Evolutionary conservation across 2,329 filamentous ascomycete genomes (phyloP).

Genomic region (Xylaria multiplex): DNA sequence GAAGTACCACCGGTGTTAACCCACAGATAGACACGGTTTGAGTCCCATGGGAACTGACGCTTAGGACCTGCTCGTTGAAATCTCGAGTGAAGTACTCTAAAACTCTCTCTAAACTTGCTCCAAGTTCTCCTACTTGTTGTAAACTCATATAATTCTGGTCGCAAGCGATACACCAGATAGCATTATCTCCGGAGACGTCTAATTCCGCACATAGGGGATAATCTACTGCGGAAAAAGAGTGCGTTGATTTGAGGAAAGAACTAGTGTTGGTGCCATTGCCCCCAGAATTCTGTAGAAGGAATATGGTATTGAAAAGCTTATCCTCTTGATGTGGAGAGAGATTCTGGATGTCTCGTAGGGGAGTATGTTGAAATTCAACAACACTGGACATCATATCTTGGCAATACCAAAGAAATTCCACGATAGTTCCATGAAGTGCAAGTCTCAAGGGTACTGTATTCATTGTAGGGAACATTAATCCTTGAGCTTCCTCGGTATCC

Average conservation of each 20-base stretch:
- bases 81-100: slow-evolving; percentile 65
- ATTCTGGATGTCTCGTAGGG: slow-evolving; percentile 75
- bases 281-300: slow-evolving; percentile 61
- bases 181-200: slow-evolving; percentile 64
- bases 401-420: slow-evolving; percentile 75
- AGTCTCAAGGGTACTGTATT: slow-evolving; percentile 83
- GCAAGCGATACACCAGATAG: slow-evolving; percentile 79
- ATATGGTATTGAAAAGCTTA: slow-evolving; percentile 65
- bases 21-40: slow-evolving; percentile 72
- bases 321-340: slow-evolving; percentile 52
- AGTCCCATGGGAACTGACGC: slow-evolving; percentile 54
- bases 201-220: slow-evolving; percentile 86
- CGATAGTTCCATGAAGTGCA: slow-evolving; percentile 74
- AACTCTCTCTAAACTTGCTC: slow-evolving; percentile 68
- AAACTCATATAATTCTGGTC: slow-evolving; percentile 65
- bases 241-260: slow-evolving; percentile 69
- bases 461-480: slow-evolving; percentile 87
- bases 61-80: slow-evolving; percentile 62
- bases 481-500: slow-evolving; percentile 74
- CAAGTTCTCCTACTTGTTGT: slow-evolving; percentile 59
- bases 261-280: neutral
- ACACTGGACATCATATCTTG: slow-evolving; percentile 75
- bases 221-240: slow-evolving; percentile 75
- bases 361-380: slow-evolving; percentile 78
- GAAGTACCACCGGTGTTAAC: slow-evolving; percentile 57